phyloP scores from a whole-genome alignment of 2,329 filamentous ascomycete species.

The Raffaelea albimanens region DNA sequence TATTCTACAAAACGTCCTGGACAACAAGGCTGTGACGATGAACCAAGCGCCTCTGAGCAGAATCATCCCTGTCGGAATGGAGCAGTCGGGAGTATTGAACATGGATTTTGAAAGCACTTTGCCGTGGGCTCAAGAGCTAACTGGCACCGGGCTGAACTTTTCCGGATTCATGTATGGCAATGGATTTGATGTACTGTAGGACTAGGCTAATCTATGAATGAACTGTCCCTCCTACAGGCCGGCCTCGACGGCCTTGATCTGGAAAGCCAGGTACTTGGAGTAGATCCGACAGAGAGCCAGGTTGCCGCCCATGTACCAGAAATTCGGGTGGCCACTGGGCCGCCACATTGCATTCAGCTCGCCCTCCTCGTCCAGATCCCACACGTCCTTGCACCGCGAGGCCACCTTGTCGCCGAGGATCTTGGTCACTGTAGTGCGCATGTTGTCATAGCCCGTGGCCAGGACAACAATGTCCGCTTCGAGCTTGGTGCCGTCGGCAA shows the following conservation, averaged over 20 bases:
- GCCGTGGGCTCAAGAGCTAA: too few species aligned
- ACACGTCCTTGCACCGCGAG: constrained; percentile 45
- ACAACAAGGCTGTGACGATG: too few species aligned
- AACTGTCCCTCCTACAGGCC: too few species aligned
- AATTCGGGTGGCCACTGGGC: constrained; percentile 48
- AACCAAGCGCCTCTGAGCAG: too few species aligned
- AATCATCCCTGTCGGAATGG: too few species aligned
- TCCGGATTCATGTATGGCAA: too few species aligned
- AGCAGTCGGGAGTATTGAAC: too few species aligned
- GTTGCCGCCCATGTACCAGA: constrained; percentile 57
- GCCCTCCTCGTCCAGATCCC: constrained; percentile 47
- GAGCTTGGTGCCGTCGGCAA: constrained; percentile 37
- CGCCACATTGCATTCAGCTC: constrained; percentile 49
- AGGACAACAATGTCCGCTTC: constrained; percentile 46
- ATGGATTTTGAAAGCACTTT: too few species aligned
- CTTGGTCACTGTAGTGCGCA: constrained; percentile 48
- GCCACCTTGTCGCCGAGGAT: constrained; percentile 56
- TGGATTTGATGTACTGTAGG: too few species aligned
- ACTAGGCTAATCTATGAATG: too few species aligned
- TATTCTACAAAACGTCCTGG: too few species aligned
- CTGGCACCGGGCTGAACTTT: too few species aligned
- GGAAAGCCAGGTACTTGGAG: constrained; percentile 40
- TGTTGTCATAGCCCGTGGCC: constrained; percentile 51
- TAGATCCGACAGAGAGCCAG: constrained; percentile 50
- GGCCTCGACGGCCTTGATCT: constrained; percentile 34